A percentile compares a stretch with the other conserved stretches of the same genome.
These are phyloP conservation scores for Solanum pinnatisectum DNA, from an alignment of 257 asterid genomes.

Conservation along the genomic window DNA sequence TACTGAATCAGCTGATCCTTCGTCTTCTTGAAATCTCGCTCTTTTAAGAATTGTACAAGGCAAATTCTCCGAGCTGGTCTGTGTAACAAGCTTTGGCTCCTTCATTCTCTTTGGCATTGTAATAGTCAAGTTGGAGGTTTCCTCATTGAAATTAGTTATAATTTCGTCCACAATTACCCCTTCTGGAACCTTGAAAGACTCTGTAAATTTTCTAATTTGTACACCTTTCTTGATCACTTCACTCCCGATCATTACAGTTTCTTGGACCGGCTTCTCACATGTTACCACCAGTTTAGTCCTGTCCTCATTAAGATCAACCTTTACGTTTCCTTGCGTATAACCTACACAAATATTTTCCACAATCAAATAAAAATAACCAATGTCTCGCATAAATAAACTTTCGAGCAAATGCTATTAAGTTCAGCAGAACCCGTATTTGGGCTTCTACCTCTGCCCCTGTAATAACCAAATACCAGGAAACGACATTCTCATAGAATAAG, in stretches of 20 bases:
- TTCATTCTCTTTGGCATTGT: conserved; percentile 63
- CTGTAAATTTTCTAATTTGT: conserved; percentile 43
- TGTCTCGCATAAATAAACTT: neutral
- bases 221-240: conserved; percentile 35
- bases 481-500: neutral
- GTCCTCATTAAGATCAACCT: conserved; percentile 58
- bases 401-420: neutral
- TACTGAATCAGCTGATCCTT: neutral
- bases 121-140: conserved; percentile 43
- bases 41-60: neutral
- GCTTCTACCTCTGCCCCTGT: neutral
- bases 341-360: conserved; percentile 28
- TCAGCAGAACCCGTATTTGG: neutral
- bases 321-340: conserved; percentile 33
- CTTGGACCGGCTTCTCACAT: conserved; percentile 53
- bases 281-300: conserved; percentile 41
- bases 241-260: conserved; percentile 46
- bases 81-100: conserved; percentile 22
- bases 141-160: conserved; percentile 41
- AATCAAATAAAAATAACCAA: neutral
- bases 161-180: conserved; percentile 65
- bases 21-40: neutral
- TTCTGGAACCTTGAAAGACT: conserved; percentile 60
- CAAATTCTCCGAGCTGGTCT: neutral
- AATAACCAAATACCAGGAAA: neutral